phyloP scores from a whole-genome alignment of 345 rosid genomes.

The Eutrema japonicum region DNA sequence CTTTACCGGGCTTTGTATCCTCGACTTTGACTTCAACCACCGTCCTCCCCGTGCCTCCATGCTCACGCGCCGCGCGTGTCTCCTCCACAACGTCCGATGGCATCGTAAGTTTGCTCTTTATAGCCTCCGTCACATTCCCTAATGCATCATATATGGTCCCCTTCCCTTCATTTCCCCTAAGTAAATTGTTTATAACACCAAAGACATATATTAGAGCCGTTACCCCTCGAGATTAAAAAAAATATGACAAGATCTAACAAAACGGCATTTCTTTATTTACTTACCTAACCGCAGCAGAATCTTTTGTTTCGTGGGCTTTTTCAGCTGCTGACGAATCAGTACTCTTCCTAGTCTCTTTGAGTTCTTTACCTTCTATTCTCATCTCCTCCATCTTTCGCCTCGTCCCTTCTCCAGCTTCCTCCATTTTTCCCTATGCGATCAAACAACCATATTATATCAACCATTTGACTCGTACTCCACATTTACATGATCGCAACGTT shows the following conservation, averaged over 20 bases:
- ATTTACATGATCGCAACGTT: background rate
- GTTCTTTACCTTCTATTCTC: conserved; percentile 48
- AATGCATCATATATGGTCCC: conserved; percentile 48
- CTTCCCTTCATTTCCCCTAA: conserved; percentile 47
- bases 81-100: conserved; percentile 47
- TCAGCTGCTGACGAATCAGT: conserved; percentile 9
- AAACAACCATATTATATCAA: background rate
- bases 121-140: conserved; percentile 47
- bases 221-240: too few relatives aligned
- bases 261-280: too few relatives aligned
- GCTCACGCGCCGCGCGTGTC: conserved; percentile 46
- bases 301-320: conserved; percentile 34
- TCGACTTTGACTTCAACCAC: conserved; percentile 33
- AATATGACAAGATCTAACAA: too few relatives aligned
- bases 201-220: background rate
- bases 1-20: conserved; percentile 22
- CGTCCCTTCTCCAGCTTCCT: conserved; percentile 56
- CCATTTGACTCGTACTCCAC: background rate
- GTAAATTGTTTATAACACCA: background rate
- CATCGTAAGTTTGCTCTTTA: conserved; percentile 51
- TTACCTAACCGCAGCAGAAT: conserved; percentile 28
- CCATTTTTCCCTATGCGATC: conserved; percentile 43
- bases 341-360: conserved; percentile 27
- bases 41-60: conserved; percentile 42
- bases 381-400: conserved; percentile 60